Evolutionary conservation across 1,139 yeast species (phyloP).

Genomic region (Hyphopichia burtonii): DNA sequence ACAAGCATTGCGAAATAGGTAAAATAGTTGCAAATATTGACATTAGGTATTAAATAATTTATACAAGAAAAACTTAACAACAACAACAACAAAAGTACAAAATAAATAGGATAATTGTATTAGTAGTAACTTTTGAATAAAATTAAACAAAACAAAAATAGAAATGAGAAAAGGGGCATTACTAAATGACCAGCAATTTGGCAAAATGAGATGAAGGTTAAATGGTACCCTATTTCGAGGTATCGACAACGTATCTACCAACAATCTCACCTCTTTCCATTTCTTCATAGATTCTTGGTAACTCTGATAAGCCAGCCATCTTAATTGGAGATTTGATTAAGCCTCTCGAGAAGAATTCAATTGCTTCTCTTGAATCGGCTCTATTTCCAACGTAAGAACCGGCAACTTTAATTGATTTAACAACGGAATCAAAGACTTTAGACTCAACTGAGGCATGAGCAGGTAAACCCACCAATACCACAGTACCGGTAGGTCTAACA

Average conservation of each 20-base stretch:
- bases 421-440: constrained; percentile 63
- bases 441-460: constrained; percentile 64
- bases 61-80: too few relatives aligned
- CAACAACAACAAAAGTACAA: too few relatives aligned
- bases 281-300: constrained; percentile 57
- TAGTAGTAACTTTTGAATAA: too few relatives aligned
- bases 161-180: background rate
- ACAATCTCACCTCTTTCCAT: constrained; percentile 72
- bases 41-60: too few relatives aligned
- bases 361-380: constrained; percentile 75
- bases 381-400: constrained; percentile 85
- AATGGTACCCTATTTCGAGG: constrained; percentile 13
- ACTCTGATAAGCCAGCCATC: constrained; percentile 62
- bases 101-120: too few relatives aligned
- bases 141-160: too few relatives aligned
- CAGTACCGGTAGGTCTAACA: constrained; percentile 74
- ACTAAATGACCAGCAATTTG: background rate
- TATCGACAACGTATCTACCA: constrained; percentile 72
- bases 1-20: too few relatives aligned
- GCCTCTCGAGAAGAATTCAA: constrained; percentile 71
- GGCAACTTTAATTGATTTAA: constrained; percentile 60
- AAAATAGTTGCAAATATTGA: too few relatives aligned
- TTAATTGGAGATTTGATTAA: constrained; percentile 66
- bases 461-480: constrained; percentile 80
- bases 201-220: background rate